A percentile compares a stretch with the other conserved stretches of the same genome.
Evolutionary conservation across 2,329 filamentous ascomycete genomes (phyloP).

Genomic region (Eurotiales sp.): DNA sequence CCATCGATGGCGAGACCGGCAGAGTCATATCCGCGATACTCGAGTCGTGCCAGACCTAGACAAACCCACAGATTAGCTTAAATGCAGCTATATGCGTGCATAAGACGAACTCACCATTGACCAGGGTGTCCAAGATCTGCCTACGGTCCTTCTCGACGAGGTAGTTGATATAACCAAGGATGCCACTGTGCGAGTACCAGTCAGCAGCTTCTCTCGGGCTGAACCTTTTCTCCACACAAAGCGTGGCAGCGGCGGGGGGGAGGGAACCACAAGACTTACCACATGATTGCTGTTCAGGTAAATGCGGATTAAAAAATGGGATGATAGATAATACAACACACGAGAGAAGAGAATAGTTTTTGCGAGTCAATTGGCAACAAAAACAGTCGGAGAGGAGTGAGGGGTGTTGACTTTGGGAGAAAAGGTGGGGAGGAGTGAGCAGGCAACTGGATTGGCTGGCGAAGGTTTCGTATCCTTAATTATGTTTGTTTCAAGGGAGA

Average conservation of each 20-base stretch:
- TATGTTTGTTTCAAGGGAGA: too few relatives aligned
- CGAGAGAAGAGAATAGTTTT: background rate
- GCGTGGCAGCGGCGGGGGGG: background rate
- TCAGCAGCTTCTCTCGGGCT: constrained; percentile 17
- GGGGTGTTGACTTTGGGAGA: background rate
- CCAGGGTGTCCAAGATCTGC: constrained; percentile 90
- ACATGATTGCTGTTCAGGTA: constrained; percentile 27
- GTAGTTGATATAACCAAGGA: constrained; percentile 95
- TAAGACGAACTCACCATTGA: constrained; percentile 77
- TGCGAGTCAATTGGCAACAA: constrained; percentile 2
- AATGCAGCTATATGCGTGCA: background rate
- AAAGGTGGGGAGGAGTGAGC: constrained; percentile 1
- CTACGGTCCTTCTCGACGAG: constrained; percentile 97
- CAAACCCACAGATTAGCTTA: constrained; percentile 17
- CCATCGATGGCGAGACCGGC: constrained; percentile 94
- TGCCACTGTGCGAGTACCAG: constrained; percentile 27
- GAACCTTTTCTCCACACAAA: background rate
- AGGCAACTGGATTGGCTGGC: too few relatives aligned
- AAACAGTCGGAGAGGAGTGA: too few relatives aligned
- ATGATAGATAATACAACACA: background rate
- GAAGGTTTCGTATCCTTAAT: too few relatives aligned
- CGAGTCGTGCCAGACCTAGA: constrained; percentile 83
- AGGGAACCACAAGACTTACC: constrained; percentile 25
- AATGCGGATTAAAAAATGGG: constrained; percentile 7
- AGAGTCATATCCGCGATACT: constrained; percentile 98